Base-by-base conservation (phyloP, 371 early-diverging fungal genomes). In the Saksenaea vasiformis region DNA sequence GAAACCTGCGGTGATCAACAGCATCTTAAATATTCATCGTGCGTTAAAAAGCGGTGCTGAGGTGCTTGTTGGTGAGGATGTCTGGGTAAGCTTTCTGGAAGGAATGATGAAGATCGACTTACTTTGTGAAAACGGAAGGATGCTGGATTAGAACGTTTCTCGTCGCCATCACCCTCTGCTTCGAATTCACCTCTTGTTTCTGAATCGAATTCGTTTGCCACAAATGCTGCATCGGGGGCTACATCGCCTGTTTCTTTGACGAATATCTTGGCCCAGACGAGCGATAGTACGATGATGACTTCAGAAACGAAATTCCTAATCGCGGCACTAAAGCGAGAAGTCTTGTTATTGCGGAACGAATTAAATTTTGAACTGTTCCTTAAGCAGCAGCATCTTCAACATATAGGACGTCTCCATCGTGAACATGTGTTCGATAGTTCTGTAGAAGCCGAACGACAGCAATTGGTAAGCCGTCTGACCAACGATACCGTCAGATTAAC, bases 371-470 rank as follows among this genome's bases (percentile, higher is more conserved):
- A 88, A 62, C 60, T 87, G 15, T 88, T 86, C 62, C 72, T 88
- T 41, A 86, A 87, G 55, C 89, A 88, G 58, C 89, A 88, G 17
- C 85, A 88, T 63, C 73, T 87, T 9, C 89, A 87, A 58, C 89
- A 88, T 59, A 87, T 88, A 47, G 86, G 85, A 19, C 74, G 85
- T 34, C 69, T 88, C 9, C 86, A 88, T 65, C 84, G 84, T 13
- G 85, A 87, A 14, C 89, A 85, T 66, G 80, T 88, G 1, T 66
- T 85, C 15, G 89, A 88, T 72, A 85, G 78, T 19, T 79, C 85
- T 34, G 85, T 85, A 0, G 87, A 88, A 61, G 89, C 89, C 0
- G 86, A 86, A 65, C 68, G 86, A 62, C 87, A 88, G 58, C 78
- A 82, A 56, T 61, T 85, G 70, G 82, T 79, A 74, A 61, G 61